phyloP scores from a whole-genome alignment of 2,329 filamentous ascomycete species.

The Talaromyces sp. region DNA sequence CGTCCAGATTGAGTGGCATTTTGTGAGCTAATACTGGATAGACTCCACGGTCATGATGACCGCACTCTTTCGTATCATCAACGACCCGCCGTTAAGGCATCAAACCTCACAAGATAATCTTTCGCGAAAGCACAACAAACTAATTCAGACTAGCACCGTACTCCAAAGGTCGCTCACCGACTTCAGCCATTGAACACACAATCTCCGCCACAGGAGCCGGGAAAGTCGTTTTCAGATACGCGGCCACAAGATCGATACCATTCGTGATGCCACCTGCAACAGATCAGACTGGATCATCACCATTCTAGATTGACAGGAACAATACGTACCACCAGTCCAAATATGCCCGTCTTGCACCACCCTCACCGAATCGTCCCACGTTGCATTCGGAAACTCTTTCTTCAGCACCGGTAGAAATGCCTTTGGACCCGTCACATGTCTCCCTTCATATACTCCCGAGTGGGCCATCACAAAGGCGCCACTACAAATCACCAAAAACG shows the following conservation, averaged over 20 bases:
- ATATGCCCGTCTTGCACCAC: constrained; percentile 26
- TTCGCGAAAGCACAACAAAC: not conserved
- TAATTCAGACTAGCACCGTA: not conserved
- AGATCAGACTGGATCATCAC: not conserved
- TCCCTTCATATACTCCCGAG: constrained; percentile 25
- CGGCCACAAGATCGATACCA: constrained; percentile 26
- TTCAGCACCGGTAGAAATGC: constrained; percentile 24
- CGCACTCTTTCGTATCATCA: not conserved
- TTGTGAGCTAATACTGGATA: not conserved
- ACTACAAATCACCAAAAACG: constrained; percentile 28
- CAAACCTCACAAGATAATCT: not conserved
- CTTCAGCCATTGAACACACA: constrained; percentile 34
- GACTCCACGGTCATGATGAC: not conserved
- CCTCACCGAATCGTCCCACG: constrained; percentile 24
- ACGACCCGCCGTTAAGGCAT: not conserved
- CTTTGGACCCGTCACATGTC: constrained; percentile 24
- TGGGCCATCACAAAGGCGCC: constrained; percentile 24
- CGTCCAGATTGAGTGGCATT: not conserved
- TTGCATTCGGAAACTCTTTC: constrained; percentile 25
- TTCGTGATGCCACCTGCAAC: constrained; percentile 28
- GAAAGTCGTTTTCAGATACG: constrained; percentile 24
- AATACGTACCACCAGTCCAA: constrained; percentile 24
- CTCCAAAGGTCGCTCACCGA: constrained; percentile 21
- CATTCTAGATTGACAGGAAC: not conserved
- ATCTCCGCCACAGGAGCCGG: constrained; percentile 29